Base-by-base conservation (phyloP, 1,284 basidiomycete genomes). In the Xerocomus cyaneibrunnescens region DNA sequence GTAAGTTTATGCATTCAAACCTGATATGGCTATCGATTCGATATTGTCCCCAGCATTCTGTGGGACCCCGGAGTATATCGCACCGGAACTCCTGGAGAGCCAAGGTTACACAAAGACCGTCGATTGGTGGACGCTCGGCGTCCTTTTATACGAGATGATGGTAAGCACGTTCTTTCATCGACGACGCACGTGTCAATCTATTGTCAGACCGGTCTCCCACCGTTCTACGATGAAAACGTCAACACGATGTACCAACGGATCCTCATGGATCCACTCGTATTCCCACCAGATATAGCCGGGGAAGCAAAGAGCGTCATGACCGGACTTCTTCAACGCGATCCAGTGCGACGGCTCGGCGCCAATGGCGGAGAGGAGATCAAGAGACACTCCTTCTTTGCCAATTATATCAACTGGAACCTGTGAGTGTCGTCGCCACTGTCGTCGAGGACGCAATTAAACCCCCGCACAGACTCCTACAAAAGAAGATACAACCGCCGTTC, bases 71-170 rank as follows among this genome's bases (percentile, higher is more conserved):
- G 96, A 99, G 71, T 99, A 99, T 70, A 92, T 94, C 57, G 94
- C 94, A 2, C 96, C 96, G 0, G 96, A 99, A 67, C 79, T 99
- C 32, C 76, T 99, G 28, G 88, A 97, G 56, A 96, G 91, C 54
- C 95, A 98, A 67, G 96, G 96, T 4, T 99, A 99, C 73, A 98
- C 95, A 28, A 98, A 98, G 75, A 96, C 94, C 1, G 95, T 99
- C 21, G 96, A 99, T 70, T 99, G 96, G 96, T 99, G 96, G 96
- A 99, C 96, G 2, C 81, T 99, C 1, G 97, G 96, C 52, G 96
- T 99, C 3, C 77, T 99, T 30, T 79, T 99, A 25, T 99, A 97
- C 68, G 96, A 99, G 72, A 99, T 99, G 97, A 92, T 98, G 79
- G 91, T 87, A 21, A 44, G 56, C 30, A n/a, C 21, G 2, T 19